A percentile compares a stretch with the other conserved stretches of the same genome.
Evolutionary conservation across 495 filamentous ascomycete genomes (phyloP).

Genomic region (Penicillium goetzii): DNA sequence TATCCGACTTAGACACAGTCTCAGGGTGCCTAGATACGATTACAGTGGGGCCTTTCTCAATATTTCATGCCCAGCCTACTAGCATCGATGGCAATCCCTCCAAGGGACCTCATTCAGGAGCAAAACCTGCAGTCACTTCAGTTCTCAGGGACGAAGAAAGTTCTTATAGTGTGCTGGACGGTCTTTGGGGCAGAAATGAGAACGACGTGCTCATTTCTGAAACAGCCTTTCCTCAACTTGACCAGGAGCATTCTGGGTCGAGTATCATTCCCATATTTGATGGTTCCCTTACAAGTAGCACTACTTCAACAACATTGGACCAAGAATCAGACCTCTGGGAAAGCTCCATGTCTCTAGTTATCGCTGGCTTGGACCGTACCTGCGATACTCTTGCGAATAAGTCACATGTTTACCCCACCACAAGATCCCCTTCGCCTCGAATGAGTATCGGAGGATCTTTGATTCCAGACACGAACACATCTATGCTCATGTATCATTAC

Average conservation of each 20-base stretch:
- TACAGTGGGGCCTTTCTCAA: not conserved
- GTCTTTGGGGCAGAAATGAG: not conserved
- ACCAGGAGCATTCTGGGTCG: not conserved
- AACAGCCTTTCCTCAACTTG: not conserved
- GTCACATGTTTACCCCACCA: not conserved
- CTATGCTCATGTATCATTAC: conserved; percentile 21
- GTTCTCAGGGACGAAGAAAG: not conserved
- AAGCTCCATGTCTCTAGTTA: not conserved
- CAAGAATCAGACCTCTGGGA: not conserved
- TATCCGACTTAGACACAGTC: not conserved
- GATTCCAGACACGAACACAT: conserved; percentile 7
- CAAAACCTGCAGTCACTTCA: not conserved
- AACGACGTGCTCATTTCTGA: not conserved
- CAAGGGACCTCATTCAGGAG: not conserved
- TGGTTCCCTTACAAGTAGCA: not conserved
- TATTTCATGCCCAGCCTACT: not conserved
- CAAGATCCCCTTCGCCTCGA: not conserved
- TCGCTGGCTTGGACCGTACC: not conserved
- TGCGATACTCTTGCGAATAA: not conserved
- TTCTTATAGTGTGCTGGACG: not conserved
- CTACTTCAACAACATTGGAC: not conserved
- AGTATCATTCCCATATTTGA: not conserved
- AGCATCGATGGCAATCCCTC: not conserved
- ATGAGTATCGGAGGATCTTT: not conserved
- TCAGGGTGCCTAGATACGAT: not conserved